These are phyloP conservation scores for Gonapodya sp. DNA, from an alignment of 192 early-diverging fungal genomes.

Conservation along the genomic window DNA sequence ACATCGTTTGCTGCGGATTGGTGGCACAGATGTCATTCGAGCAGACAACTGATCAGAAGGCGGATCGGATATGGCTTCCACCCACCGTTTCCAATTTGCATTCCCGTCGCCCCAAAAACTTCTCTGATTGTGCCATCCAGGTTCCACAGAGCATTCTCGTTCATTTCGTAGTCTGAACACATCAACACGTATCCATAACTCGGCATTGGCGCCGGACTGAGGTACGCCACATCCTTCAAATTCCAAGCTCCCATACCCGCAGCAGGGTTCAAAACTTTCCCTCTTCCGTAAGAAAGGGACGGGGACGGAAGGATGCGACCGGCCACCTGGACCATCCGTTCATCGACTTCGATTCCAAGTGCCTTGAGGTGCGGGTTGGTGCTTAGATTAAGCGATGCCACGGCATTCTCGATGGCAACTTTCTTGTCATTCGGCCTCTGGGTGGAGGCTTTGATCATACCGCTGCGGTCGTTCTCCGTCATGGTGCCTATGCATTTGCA, in stretches of 20 bases:
- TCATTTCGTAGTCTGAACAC: not conserved
- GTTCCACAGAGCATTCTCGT: not conserved
- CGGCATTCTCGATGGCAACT: not conserved
- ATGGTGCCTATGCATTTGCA: not conserved
- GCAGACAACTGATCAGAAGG: not conserved
- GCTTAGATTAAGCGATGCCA: not conserved
- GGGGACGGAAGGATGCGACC: not conserved
- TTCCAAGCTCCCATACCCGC: not conserved
- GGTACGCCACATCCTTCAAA: not conserved
- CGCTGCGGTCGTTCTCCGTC: not conserved
- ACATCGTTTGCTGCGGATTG: not conserved
- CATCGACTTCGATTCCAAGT: not conserved
- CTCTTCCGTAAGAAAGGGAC: not conserved
- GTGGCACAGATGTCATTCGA: not conserved
- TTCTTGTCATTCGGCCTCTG: not conserved
- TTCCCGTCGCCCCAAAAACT: not conserved
- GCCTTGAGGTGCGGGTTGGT: conserved; percentile 1
- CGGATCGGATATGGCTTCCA: not conserved
- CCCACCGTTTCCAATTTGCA: not conserved
- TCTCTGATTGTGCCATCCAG: not conserved
- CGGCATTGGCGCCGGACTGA: not conserved
- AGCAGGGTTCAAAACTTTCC: not conserved
- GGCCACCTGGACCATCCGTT: not conserved
- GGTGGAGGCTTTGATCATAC: not conserved
- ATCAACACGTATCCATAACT: not conserved